Evolutionary conservation across 116 monocot species (phyloP), one percentile per base, ranked within the genome.

Genomic region (Cymodocea nodosa): DNA sequence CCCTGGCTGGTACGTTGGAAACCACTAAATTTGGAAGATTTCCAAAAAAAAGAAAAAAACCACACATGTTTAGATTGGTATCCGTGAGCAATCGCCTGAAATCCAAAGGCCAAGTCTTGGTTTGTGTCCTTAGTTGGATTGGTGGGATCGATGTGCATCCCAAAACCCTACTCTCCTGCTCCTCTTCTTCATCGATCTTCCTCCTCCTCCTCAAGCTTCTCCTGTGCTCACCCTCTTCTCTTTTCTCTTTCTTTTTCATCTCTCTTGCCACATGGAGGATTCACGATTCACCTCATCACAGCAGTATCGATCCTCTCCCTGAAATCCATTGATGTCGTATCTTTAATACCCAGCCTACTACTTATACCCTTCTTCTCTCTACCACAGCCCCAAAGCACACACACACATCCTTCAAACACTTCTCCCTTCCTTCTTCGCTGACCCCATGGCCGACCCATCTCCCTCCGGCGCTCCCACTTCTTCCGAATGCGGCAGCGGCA

Each of bases 201-300:
- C 16, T 18, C 18, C 18, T 62, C 30, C 36, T 8, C 11, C 44
- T 30, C 30, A 30, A 3, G 1, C 30, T 30, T 30, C 2, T 30
- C 3, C 30, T 30, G 30, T 30, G 30, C 1, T 62, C 61, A 5
- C 35, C 4, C 35, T 35, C 35, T 60, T 61, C 62, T 40, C 11
- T n/a, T 60, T 35, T 17, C 17, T 39, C 61, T 61, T 17, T 39
- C 40, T 37, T 39, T 62, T 18, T 37, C 37, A 62, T 17, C 15
- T n/a, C 18, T 62, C 30, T 37, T 62, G 62, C n/a, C 62, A 62
- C 62, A 16, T 62, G 62, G 62, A 37, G 62, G 62, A 37, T 30
- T 30, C 30, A 30, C 2, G 3, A 3, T 62, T 62, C 62, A 40
- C 62, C 17, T 30, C 30, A 30, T 30, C 30, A 37, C 35, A 40